Percentiles rank a stretch among this genome's conserved stretches.
These are phyloP conservation scores for Hansenula sp. DNA, from an alignment of 1,139 yeast species.

Conservation along the genomic window DNA sequence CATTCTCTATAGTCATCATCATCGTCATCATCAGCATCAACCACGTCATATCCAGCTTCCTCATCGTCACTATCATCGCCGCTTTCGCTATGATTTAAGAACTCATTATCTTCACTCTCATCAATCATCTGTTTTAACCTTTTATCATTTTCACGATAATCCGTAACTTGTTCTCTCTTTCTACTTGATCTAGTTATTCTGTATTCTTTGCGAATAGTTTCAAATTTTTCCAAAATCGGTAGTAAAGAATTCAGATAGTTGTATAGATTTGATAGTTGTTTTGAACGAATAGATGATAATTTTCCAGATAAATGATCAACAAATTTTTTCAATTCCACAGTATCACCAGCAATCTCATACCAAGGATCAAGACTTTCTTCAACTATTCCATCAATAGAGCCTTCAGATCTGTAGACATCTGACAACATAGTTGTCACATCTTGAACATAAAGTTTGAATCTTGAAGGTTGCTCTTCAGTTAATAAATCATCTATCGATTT, in stretches of 20 bases:
- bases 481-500: slow-evolving; percentile 13
- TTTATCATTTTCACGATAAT: slow-evolving; percentile 5
- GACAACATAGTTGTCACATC: slow-evolving; percentile 38
- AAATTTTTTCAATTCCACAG: slow-evolving; percentile 31
- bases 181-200: slow-evolving; percentile 7
- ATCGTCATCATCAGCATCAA: slow-evolving; percentile 9
- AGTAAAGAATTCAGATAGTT: slow-evolving; percentile 10
- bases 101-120: not conserved
- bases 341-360: slow-evolving; percentile 42
- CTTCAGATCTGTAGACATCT: slow-evolving; percentile 20
- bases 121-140: slow-evolving; percentile 2
- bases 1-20: slow-evolving; percentile 11
- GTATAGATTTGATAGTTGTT: slow-evolving; percentile 4
- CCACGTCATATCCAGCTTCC: slow-evolving; percentile 8
- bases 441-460: slow-evolving; percentile 47
- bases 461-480: slow-evolving; percentile 28
- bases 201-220: slow-evolving; percentile 7
- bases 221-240: slow-evolving; percentile 15
- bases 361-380: slow-evolving; percentile 26
- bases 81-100: no score
- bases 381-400: not conserved
- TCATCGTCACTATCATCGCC: slow-evolving; percentile 10
- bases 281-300: slow-evolving; percentile 18
- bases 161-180: slow-evolving; percentile 9
- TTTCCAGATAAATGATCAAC: slow-evolving; percentile 26